Evolutionary conservation across 768 basidiomycete genomes (phyloP).

Genomic region (Trametes coccinea): DNA sequence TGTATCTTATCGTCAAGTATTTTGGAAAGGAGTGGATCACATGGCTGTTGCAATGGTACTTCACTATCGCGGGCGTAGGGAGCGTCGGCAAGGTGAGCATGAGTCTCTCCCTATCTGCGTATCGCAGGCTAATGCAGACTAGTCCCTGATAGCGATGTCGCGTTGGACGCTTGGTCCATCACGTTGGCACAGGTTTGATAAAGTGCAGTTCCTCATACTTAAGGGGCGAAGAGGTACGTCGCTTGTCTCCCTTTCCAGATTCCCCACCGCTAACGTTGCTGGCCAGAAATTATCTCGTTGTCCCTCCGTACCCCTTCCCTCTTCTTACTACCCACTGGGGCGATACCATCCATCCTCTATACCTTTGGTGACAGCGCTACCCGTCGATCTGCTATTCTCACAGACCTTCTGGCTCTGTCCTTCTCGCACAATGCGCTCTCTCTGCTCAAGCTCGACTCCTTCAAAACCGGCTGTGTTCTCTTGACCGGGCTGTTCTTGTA

Average conservation of each 20-base stretch:
- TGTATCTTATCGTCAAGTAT: conserved; percentile 74
- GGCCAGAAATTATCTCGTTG: conserved; percentile 38
- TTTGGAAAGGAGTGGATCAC: conserved; percentile 84
- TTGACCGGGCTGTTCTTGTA: conserved; percentile 87
- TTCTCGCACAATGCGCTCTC: conserved; percentile 81
- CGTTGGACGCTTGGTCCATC: conserved; percentile 49
- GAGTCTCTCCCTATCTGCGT: neutral
- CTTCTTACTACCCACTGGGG: conserved; percentile 55
- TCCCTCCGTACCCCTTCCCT: conserved; percentile 61
- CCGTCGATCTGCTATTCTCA: conserved; percentile 69
- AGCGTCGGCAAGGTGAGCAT: conserved; percentile 66
- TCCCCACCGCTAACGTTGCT: conserved; percentile 22
- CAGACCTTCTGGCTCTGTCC: conserved; percentile 72
- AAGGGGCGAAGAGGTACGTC: conserved; percentile 48
- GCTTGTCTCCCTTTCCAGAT: conserved; percentile 3
- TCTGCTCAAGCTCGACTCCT: conserved; percentile 84
- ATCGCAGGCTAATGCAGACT: conserved; percentile 1
- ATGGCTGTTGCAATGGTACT: conserved; percentile 75
- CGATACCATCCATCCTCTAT: conserved; percentile 68
- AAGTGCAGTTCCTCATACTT: conserved; percentile 43
- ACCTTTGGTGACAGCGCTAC: conserved; percentile 39
- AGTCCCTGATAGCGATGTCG: conserved; percentile 47
- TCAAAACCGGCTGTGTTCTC: conserved; percentile 81
- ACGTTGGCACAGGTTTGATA: conserved; percentile 61
- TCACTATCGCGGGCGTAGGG: conserved; percentile 61